Evolutionary conservation across 2,329 filamentous ascomycete species (phyloP).

Genomic region (Macrophomina phaseolina): DNA sequence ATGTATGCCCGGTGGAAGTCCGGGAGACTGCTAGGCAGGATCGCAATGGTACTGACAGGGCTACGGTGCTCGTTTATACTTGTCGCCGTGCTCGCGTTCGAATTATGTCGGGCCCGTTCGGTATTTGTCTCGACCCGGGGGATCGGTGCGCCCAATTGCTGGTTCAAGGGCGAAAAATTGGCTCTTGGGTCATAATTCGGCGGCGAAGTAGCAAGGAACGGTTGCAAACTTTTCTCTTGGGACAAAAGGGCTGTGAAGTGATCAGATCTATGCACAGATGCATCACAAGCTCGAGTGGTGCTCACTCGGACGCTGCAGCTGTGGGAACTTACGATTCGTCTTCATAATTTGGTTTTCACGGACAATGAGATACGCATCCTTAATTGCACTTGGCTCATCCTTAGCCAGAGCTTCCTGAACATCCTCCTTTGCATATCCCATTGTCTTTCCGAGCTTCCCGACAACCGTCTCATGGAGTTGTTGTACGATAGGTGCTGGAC

Average conservation of each 20-base stretch:
- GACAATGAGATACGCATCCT: constrained; percentile 98
- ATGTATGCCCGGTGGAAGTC: constrained; percentile 91
- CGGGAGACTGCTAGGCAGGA: constrained; percentile 88
- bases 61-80: constrained; percentile 46
- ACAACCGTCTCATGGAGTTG: constrained; percentile 92
- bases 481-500: constrained; percentile 77
- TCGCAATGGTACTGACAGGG: constrained; percentile 78
- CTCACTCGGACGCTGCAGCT: background rate
- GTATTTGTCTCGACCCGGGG: constrained; percentile 33
- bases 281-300: background rate
- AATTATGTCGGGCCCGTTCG: constrained; percentile 52
- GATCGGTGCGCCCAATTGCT: constrained; percentile 42
- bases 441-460: constrained; percentile 94
- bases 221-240: constrained; percentile 55
- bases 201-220: constrained; percentile 62
- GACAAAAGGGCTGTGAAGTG: constrained; percentile 58
- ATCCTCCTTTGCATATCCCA: constrained; percentile 95
- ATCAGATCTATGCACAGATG: constrained; percentile 16
- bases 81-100: constrained; percentile 49
- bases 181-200: constrained; percentile 54
- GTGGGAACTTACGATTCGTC: constrained; percentile 76
- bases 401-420: constrained; percentile 92
- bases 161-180: constrained; percentile 41
- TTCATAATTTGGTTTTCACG: constrained; percentile 98
- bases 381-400: constrained; percentile 95